Conservation (phyloP, 2,329 filamentous ascomycete species). For the Fusarium armeniacum region DNA sequence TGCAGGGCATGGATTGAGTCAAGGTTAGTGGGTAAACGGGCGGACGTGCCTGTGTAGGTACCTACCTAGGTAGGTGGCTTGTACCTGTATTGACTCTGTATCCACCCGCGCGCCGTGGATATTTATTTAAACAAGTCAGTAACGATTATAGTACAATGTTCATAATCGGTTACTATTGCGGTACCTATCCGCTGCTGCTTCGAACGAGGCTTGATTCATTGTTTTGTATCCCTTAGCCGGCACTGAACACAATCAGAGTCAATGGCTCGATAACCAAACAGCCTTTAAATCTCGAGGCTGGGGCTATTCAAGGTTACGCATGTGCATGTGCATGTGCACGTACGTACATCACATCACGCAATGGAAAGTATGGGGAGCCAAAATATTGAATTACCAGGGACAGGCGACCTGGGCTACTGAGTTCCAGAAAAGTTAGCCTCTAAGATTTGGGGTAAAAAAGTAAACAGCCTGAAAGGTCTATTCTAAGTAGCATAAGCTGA, state of each 20-base stretch:
- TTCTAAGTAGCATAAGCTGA: no score
- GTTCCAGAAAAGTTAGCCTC: no score
- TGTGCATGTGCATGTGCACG: slow-evolving; percentile 15
- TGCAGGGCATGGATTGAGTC: slow-evolving; percentile 1
- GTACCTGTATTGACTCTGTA: not conserved
- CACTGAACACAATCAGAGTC: slow-evolving; percentile 7
- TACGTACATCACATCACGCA: slow-evolving; percentile 10
- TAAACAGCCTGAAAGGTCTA: no score
- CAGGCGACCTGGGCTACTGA: not conserved
- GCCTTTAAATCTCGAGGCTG: slow-evolving; percentile 15
- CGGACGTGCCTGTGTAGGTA: not conserved
- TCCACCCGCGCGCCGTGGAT: no score
- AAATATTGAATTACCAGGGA: slow-evolving; percentile 38
- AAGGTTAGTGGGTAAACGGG: not conserved
- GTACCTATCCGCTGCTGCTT: not conserved
- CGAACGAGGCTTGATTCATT: slow-evolving; percentile 8
- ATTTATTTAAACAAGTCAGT: no score
- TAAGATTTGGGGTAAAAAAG: no score
- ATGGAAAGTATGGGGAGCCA: not conserved
- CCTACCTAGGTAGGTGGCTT: not conserved
- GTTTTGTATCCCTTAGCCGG: slow-evolving; percentile 1
- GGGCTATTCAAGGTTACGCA: slow-evolving; percentile 18
- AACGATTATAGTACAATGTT: not conserved
- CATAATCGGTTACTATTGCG: not conserved
- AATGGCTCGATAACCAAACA: not conserved